Percentiles rank a stretch among this genome's conserved stretches.
Evolutionary conservation across 345 rosid genomes (phyloP).

Genomic region (Corchorus olitorius): DNA sequence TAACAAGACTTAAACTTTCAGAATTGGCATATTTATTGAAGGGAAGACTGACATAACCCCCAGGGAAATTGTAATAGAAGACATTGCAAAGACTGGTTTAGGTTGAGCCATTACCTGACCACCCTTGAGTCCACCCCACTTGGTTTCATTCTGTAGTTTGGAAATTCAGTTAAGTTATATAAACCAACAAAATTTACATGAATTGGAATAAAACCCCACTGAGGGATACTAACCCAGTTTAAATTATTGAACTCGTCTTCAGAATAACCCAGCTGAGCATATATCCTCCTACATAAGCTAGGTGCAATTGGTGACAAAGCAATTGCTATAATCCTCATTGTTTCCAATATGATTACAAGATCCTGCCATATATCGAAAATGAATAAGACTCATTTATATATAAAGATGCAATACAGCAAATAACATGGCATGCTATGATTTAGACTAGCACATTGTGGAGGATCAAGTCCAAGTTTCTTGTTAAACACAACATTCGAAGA

Average conservation of each 20-base stretch:
- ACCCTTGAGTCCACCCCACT: constrained; percentile 88
- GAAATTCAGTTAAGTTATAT: neutral
- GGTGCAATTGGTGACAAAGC: constrained; percentile 82
- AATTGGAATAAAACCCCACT: neutral
- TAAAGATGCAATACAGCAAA: constrained; percentile 10
- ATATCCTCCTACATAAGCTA: constrained; percentile 65
- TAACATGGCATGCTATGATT: neutral
- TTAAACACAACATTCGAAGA: neutral
- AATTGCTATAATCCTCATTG: constrained; percentile 80
- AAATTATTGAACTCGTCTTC: constrained; percentile 48
- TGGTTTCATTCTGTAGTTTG: constrained; percentile 56
- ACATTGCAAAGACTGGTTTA: constrained; percentile 61
- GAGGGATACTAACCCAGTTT: constrained; percentile 59
- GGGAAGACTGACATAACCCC: constrained; percentile 24
- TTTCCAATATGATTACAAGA: constrained; percentile 82
- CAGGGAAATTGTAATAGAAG: constrained; percentile 32
- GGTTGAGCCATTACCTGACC: constrained; percentile 90
- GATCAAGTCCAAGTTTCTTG: neutral
- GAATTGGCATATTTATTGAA: too few species aligned
- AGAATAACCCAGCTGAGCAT: constrained; percentile 84
- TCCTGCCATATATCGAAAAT: constrained; percentile 48
- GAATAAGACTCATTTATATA: constrained; percentile 6
- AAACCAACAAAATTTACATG: neutral
- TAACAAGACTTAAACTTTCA: too few species aligned
- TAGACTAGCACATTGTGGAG: neutral